Evolutionary conservation across 78 protist genomes (phyloP), one percentile per base, ranked within the genome.

Genomic region (Goniomonas avonlea): DNA sequence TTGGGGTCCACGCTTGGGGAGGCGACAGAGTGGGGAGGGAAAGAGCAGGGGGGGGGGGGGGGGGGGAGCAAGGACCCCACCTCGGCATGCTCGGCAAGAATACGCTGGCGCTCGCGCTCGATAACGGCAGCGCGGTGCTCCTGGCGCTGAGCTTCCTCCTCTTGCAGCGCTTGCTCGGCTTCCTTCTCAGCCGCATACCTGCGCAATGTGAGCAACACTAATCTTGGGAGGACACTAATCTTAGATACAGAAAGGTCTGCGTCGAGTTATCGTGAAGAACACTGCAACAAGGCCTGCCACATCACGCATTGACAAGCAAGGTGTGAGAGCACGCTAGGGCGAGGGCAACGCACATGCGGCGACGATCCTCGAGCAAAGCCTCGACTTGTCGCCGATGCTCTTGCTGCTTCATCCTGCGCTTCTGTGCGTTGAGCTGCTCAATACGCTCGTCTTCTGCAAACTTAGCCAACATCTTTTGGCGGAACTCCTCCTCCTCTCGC

Each of bases 401-500:
- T 34, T 53, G 37, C 81, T 31, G 35, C 63, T 34, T 34, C 75
- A 40, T 29, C 31, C 82, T 60, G 34, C 86, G 79, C 80, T 47
- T 41, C 77, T 77, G 81, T 40, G 50, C 80, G 18, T 29, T 68
- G 65, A 86, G 15, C 80, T 82, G 85, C 78, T 82, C 90, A 32
- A 86, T 23, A 7, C 87, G 83, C 29, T 82, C 90, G 63, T 86
- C 90, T 55, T 61, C 85, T 17, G 90, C 90, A n/a, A 86, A 86
- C 80, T 82, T 82, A 31, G 17, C 87, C 59, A 86, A 75, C 71
- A 63, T 79, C 18, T 20, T 35, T 61, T 27, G 47, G 0, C 85
- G 63, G 79, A 85, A 79, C 25, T 20, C 65, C 59, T 77, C 80
- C 27, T 1, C 71, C 31, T 47, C 71, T 27, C 31, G 11, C 38